These are phyloP conservation scores for Apiotrichum mycotoxinovorans DNA, from an alignment of 1,284 basidiomycete genomes.

Conservation along the genomic window DNA sequence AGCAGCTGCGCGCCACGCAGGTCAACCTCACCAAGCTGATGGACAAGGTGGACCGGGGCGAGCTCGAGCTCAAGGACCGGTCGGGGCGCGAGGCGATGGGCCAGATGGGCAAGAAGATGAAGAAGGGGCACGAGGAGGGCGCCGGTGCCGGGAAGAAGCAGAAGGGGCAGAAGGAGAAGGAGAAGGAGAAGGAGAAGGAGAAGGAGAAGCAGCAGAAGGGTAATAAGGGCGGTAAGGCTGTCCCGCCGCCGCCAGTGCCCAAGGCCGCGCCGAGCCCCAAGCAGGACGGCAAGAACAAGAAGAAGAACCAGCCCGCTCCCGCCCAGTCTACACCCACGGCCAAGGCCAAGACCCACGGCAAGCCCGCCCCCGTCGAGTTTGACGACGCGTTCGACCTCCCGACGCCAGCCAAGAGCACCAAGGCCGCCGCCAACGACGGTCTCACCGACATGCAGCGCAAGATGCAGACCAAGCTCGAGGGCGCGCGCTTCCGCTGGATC, in stretches of 20 bases:
- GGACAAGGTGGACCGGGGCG: conserved; percentile 56
- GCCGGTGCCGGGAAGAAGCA: background rate
- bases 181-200: conserved; percentile 1
- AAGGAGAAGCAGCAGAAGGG: conserved; percentile 2
- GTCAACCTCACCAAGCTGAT: conserved; percentile 76
- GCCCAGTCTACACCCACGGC: background rate
- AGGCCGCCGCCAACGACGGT: conserved; percentile 28
- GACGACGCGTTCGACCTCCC: conserved; percentile 30
- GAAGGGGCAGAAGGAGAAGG: conserved; percentile 8
- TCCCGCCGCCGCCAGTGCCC: background rate
- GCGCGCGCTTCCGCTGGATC: conserved; percentile 82
- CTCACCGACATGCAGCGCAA: conserved; percentile 69
- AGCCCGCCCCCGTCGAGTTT: conserved; percentile 26
- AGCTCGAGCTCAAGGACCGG: conserved; percentile 27
- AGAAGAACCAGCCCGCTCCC: background rate
- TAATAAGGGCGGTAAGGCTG: conserved; percentile 4
- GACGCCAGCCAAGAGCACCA: conserved; percentile 9
- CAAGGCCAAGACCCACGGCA: conserved; percentile 5
- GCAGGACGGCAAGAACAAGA: background rate
- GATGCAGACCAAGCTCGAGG: conserved; percentile 74
- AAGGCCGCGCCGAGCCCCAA: background rate
- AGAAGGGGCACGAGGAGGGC: background rate
- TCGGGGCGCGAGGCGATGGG: conserved; percentile 22
- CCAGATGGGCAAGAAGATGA: conserved; percentile 7
- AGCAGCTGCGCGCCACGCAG: conserved; percentile 51